Evolutionary conservation across 2,329 filamentous ascomycete genomes (phyloP).

Genomic region (Stemphylium beticola): DNA sequence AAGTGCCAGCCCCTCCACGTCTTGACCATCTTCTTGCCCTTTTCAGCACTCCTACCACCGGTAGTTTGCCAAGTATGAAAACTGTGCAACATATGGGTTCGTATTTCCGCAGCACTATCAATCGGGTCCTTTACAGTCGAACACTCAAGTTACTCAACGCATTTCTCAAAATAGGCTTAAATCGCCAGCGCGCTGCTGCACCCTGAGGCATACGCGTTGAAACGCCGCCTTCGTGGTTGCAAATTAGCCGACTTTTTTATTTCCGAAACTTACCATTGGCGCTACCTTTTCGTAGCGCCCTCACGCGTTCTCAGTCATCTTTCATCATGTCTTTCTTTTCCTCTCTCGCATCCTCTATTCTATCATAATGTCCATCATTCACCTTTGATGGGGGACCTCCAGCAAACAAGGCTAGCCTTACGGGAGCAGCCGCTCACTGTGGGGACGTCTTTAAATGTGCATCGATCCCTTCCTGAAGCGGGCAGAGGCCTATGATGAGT

Average conservation of each 20-base stretch:
- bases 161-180: no score
- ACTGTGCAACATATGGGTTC: background rate
- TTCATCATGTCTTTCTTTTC: background rate
- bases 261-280: background rate
- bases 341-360: background rate
- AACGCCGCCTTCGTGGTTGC: no score
- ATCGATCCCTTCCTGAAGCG: conserved; percentile 19
- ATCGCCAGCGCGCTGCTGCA: no score
- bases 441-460: conserved; percentile 11
- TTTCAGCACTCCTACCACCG: background rate
- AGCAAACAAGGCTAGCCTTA: conserved; percentile 20
- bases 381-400: background rate
- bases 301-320: background rate
- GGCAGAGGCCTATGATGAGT: background rate
- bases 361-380: background rate
- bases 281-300: no score
- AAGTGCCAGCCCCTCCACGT: background rate
- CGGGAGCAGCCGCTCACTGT: conserved; percentile 30
- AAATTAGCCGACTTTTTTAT: no score
- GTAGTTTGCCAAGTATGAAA: background rate
- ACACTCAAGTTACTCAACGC: no score
- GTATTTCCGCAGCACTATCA: no score
- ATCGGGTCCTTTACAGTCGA: no score
- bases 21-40: conserved; percentile 1
- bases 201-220: no score